phyloP scores from a whole-genome alignment of 352 stramenopile genomes.

The Blastocystis sp. region DNA sequence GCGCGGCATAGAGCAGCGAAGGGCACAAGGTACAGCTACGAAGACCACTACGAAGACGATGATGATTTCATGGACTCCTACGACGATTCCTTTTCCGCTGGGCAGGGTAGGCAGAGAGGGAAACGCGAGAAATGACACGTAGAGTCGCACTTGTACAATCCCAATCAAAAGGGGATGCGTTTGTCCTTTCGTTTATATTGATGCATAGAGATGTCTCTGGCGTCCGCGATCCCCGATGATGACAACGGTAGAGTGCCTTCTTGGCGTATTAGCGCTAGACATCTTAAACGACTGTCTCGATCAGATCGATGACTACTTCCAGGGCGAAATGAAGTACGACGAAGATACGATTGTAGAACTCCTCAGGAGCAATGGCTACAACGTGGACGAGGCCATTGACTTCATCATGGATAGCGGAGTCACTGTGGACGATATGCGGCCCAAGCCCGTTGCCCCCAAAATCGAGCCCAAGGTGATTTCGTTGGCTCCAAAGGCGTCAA shows the following conservation, averaged over 20 bases:
- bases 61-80: conserved; percentile 40
- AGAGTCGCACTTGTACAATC: conserved; percentile 37
- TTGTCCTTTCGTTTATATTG: neutral
- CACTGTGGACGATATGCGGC: neutral
- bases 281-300: conserved; percentile 60
- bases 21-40: conserved; percentile 65
- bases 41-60: conserved; percentile 51
- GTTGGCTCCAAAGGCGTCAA: neutral
- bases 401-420: conserved; percentile 36
- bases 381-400: conserved; percentile 60
- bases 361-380: conserved; percentile 44
- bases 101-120: neutral
- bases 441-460: neutral
- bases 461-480: neutral
- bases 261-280: neutral
- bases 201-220: conserved; percentile 12
- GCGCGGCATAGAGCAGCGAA: conserved; percentile 50
- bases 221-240: conserved; percentile 7
- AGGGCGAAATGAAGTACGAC: conserved; percentile 18
- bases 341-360: conserved; percentile 54
- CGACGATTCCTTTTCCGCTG: conserved; percentile 35
- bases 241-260: conserved; percentile 24
- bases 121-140: neutral
- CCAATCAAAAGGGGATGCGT: neutral
- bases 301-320: conserved; percentile 54